phyloP scores from a whole-genome alignment of 2,329 filamentous ascomycete species.

The Nothophoma quercina region DNA sequence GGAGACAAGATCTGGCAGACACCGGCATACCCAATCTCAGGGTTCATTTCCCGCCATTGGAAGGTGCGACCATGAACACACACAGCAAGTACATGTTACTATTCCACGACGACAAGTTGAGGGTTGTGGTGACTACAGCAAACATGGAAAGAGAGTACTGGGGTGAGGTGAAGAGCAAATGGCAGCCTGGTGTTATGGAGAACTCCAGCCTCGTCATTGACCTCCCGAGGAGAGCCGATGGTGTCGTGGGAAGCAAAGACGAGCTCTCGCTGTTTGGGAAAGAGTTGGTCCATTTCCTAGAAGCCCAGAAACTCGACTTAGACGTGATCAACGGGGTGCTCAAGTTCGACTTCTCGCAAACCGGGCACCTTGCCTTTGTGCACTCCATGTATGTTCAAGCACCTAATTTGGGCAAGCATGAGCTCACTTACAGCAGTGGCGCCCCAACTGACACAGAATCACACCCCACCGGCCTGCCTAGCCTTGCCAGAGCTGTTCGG shows the following conservation, averaged over 20 bases:
- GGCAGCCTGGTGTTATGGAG: constrained; percentile 45
- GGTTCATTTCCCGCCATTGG: constrained; percentile 83
- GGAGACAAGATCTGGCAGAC: constrained; percentile 38
- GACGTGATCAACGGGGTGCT: constrained; percentile 72
- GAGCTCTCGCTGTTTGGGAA: constrained; percentile 67
- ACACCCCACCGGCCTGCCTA: constrained; percentile 72
- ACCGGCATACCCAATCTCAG: constrained; percentile 62
- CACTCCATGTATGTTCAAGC: constrained; percentile 75
- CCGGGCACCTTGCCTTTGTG: constrained; percentile 77
- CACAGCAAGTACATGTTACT: constrained; percentile 94
- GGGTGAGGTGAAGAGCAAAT: constrained; percentile 73
- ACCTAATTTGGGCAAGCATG: no score
- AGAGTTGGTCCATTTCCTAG: constrained; percentile 75
- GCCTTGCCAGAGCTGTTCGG: constrained; percentile 71
- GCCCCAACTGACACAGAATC: constrained; percentile 48
- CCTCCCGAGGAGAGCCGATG: constrained; percentile 67
- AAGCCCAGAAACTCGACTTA: constrained; percentile 69
- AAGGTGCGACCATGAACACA: constrained; percentile 74
- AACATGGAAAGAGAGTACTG: constrained; percentile 89
- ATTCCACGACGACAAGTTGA: constrained; percentile 75
- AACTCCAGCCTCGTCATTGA: constrained; percentile 87
- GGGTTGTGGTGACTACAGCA: constrained; percentile 85
- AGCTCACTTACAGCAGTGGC: constrained; percentile 28
- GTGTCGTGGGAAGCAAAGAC: constrained; percentile 31
- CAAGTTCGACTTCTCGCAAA: constrained; percentile 83